Evolutionary conservation across 2,329 filamentous ascomycete species (phyloP), one percentile per base, ranked within the genome.

Genomic region (Trichoderma aggressivum): DNA sequence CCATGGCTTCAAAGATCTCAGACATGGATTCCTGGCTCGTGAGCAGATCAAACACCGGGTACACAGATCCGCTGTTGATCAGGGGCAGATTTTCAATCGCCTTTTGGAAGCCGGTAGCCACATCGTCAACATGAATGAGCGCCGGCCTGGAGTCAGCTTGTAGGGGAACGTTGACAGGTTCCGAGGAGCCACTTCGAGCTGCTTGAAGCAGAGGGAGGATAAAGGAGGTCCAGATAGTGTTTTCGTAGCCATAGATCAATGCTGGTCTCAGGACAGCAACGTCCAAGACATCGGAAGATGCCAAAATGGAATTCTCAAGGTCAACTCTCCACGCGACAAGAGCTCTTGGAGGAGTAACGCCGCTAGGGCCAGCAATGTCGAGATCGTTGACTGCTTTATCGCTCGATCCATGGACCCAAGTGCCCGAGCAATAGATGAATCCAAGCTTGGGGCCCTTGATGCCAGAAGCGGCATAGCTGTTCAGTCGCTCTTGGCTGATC

Each of bases 21-120:
- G 60, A 59, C 72, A 72, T 72, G 36, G 67, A 63, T 59, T 73
- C 71, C 21, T 72, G 72, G 21, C 71, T 73, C 8, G 72, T 72
- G 5, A 73, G 43, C 1, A 73, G 59, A 55, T 73, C 71, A 10
- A 73, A 72, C 2, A 73, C 71, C 3, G 72, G 71, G 16, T 72
- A 70, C 5, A 64, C 58, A n/a, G 72, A 73, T 24, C 66, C 60
- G 3, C 36, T 60, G n/a, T 67, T 72, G 14, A 73, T 28, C 5
- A 72, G 34, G 2, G 70, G 43, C n/a, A 73, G 24, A 8, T 72
- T 70, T 56, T 73, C 70, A 70, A 73, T 70, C 10, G 62, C 72
- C 21, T 63, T 62, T 32, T 72, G 65, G 28, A 72, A 70, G 4
- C 66, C 72, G n/a, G 70, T 71, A 16, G 70, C 62, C 34, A 68